These are phyloP conservation scores for Paracoccidioides brasiliensis DNA, from an alignment of 2,329 filamentous ascomycete genomes.

Conservation along the genomic window DNA sequence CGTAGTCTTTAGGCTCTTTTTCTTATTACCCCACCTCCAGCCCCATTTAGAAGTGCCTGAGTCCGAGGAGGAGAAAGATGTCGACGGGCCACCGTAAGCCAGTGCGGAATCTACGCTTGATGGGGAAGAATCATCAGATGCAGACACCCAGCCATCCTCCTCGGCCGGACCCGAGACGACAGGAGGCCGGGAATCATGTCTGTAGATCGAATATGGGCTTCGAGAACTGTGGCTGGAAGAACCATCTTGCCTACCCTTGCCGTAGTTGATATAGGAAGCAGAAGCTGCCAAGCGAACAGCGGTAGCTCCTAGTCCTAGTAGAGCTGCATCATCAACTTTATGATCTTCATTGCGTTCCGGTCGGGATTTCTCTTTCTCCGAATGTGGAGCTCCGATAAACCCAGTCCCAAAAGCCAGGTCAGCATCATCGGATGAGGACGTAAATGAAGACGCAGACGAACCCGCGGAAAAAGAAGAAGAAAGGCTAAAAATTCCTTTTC, in stretches of 20 bases:
- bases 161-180: conserved; percentile 23
- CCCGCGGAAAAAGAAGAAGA: conserved; percentile 24
- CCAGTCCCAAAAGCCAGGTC: conserved; percentile 56
- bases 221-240: conserved; percentile 20
- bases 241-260: conserved; percentile 24
- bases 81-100: conserved; percentile 44
- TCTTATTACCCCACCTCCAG: conserved; percentile 45
- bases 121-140: conserved; percentile 41
- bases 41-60: conserved; percentile 46
- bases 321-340: conserved; percentile 35
- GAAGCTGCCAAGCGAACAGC: conserved; percentile 35
- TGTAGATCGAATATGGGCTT: conserved; percentile 17
- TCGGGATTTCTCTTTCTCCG: conserved; percentile 24
- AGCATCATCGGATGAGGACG: conserved; percentile 44
- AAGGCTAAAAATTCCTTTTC: conserved; percentile 41
- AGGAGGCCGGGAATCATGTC: conserved; percentile 3
- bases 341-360: conserved; percentile 17
- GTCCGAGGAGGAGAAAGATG: conserved; percentile 41
- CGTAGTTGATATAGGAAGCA: conserved; percentile 18
- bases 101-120: conserved; percentile 44
- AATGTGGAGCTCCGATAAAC: conserved; percentile 23
- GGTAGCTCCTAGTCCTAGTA: conserved; percentile 36
- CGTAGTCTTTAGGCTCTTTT: conserved; percentile 18
- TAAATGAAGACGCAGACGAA: conserved; percentile 16
- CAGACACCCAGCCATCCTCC: conserved; percentile 47